phyloP scores from a whole-genome alignment of 1,284 basidiomycete genomes.

The Marasmius sp. region DNA sequence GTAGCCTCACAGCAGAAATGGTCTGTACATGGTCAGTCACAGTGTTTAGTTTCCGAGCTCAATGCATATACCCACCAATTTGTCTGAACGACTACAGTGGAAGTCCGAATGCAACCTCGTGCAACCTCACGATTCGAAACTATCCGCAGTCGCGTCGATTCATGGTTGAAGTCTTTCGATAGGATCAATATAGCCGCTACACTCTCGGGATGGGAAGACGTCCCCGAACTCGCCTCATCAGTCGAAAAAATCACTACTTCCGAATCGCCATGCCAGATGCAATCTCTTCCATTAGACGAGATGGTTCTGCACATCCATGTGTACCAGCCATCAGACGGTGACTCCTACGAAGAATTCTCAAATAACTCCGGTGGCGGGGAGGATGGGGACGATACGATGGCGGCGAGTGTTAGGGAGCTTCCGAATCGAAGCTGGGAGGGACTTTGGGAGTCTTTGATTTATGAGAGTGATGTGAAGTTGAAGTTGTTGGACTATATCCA shows the following conservation, averaged over 20 bases:
- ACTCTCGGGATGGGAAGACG: slow-evolving; percentile 72
- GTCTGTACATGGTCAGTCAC: slow-evolving; percentile 57
- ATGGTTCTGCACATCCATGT: slow-evolving; percentile 79
- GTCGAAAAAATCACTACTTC: slow-evolving; percentile 81
- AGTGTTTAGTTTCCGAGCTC: neutral
- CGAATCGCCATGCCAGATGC: slow-evolving; percentile 58
- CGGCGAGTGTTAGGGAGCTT: slow-evolving; percentile 84
- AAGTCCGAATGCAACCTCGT: slow-evolving; percentile 72
- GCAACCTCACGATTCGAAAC: slow-evolving; percentile 73
- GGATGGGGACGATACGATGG: slow-evolving; percentile 77
- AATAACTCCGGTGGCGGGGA: slow-evolving; percentile 56
- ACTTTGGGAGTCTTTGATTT: slow-evolving; percentile 90
- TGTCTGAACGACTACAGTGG: slow-evolving; percentile 51
- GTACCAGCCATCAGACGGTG: slow-evolving; percentile 75
- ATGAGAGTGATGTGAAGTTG: slow-evolving; percentile 86
- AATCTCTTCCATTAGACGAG: slow-evolving; percentile 57
- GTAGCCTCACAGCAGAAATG: slow-evolving; percentile 31
- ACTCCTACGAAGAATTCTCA: slow-evolving; percentile 78
- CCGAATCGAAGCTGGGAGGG: slow-evolving; percentile 86
- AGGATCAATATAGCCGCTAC: slow-evolving; percentile 65
- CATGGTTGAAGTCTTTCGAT: slow-evolving; percentile 60
- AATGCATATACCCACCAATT: slow-evolving; percentile 4
- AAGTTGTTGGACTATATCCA: slow-evolving; percentile 92
- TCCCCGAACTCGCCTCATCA: slow-evolving; percentile 68
- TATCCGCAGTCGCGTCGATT: slow-evolving; percentile 61